Base-by-base conservation (phyloP, 2,329 filamentous ascomycete genomes). In the Cercospora zeina region DNA sequence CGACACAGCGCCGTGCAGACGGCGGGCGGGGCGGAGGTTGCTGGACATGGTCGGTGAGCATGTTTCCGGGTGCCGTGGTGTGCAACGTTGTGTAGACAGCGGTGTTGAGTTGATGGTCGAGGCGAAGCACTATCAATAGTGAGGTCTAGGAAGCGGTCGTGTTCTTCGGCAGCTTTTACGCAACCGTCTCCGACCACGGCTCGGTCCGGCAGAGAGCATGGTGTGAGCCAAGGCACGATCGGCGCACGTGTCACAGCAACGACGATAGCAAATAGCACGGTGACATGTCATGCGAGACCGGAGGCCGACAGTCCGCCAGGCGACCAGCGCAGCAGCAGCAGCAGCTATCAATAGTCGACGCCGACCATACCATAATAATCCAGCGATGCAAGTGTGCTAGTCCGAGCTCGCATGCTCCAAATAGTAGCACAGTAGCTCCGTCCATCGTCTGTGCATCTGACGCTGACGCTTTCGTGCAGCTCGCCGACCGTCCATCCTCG, bases 401-500 rank as follows among this genome's bases (percentile, higher is more conserved):
- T n/a, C n/a, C n/a, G n/a, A n/a, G n/a, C 37, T 42, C 37, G 37
- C 16, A 21, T 42, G 37, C 37, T 42, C 37, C 37, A 42, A 42
- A 42, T 42, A 42, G 37, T 16, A n/a, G 16, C 37, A 42, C 16
- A 19, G 37, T 3, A n/a, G n/a, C n/a, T n/a, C n/a, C n/a, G n/a
- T n/a, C n/a, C n/a, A n/a, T 7, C 1, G 9, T 10, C 39, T 21
- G 39, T 21, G 39, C 39, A 21, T 45, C 16, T 45, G 39, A 45
- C 19, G 39, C 39, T 45, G 39, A 45, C 39, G 39, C 39, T 24
- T 45, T 16, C 39, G 39, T 45, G 39, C 39, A 45, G 39, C 39
- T 45, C 39, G 10, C 39, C 39, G 39, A 45, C 39, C 39, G 16
- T 45, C 39, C 39, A 45, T 45, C 39, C 39, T 45, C 39, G 39